Conservation (phyloP, 805 yeast genomes). For the Pichia nakasei region DNA sequence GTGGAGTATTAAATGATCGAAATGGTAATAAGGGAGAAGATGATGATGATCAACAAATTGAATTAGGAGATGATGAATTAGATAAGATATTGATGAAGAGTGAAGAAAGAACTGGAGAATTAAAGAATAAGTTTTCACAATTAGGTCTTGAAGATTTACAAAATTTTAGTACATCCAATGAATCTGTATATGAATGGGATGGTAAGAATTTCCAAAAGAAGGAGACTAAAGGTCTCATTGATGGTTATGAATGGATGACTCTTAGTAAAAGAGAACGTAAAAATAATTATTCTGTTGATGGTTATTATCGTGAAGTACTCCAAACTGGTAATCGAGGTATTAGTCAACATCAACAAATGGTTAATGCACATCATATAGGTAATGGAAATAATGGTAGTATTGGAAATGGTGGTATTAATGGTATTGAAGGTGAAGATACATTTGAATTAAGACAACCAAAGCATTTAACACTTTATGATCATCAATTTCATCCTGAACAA, state of each 20-base stretch:
- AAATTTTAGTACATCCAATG: constrained; percentile 47
- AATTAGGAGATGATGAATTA: constrained; percentile 44
- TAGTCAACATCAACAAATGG: neutral
- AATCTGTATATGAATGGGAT: constrained; percentile 79
- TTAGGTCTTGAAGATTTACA: constrained; percentile 72
- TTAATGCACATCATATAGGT: neutral
- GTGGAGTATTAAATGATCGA: constrained; percentile 42
- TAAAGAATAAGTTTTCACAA: constrained; percentile 55
- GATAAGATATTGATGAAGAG: constrained; percentile 54
- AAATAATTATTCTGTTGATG: constrained; percentile 81
- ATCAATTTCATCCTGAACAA: constrained; percentile 81
- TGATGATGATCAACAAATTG: constrained; percentile 21
- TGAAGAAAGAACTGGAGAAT: constrained; percentile 52
- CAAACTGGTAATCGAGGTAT: constrained; percentile 57
- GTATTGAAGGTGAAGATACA: constrained; percentile 49
- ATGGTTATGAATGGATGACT: constrained; percentile 64
- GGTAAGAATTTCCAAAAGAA: constrained; percentile 75
- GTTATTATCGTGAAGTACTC: constrained; percentile 47
- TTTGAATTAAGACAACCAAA: constrained; percentile 52
- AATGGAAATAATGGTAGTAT: no score
- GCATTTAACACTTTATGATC: constrained; percentile 75
- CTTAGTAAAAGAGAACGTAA: constrained; percentile 81
- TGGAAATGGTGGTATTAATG: constrained; percentile 17
- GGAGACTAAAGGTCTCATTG: constrained; percentile 36
- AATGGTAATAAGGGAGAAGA: constrained; percentile 6